A percentile compares a stretch with the other conserved stretches of the same genome.
phyloP scores from a whole-genome alignment of 2,329 filamentous ascomycete genomes.

The Fusarium liriodendri region DNA sequence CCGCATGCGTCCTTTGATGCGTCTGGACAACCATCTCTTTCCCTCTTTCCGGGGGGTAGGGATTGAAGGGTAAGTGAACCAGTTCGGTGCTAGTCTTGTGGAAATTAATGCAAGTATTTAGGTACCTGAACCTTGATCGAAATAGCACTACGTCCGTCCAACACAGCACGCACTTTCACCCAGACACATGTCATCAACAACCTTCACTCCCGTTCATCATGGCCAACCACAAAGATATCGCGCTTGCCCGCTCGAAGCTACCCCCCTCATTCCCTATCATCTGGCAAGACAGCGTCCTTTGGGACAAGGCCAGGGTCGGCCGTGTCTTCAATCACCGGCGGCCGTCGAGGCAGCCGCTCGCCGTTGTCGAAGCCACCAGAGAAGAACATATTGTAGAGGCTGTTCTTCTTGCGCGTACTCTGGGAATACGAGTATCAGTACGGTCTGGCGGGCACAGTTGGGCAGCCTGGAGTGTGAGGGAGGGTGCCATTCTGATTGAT shows the following conservation, averaged over 20 bases:
- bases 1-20: neutral
- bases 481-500: slow-evolving; percentile 57
- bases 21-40: neutral
- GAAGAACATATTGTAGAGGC: slow-evolving; percentile 52
- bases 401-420: slow-evolving; percentile 51
- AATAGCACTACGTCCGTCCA: too few relatives aligned
- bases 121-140: neutral
- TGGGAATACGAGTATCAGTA: slow-evolving; percentile 52
- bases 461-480: slow-evolving; percentile 61
- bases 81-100: neutral
- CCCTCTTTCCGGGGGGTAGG: neutral
- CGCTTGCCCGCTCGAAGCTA: slow-evolving; percentile 7
- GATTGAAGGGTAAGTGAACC: neutral
- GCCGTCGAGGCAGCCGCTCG: slow-evolving; percentile 50
- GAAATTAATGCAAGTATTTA: neutral
- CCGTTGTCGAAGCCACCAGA: slow-evolving; percentile 54
- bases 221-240: slow-evolving; percentile 2
- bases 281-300: slow-evolving; percentile 37
- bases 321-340: slow-evolving; percentile 59
- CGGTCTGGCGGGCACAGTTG: slow-evolving; percentile 62
- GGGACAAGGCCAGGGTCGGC: slow-evolving; percentile 45
- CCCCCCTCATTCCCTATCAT: slow-evolving; percentile 37
- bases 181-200: neutral
- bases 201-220: slow-evolving; percentile 2
- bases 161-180: neutral